phyloP scores from a whole-genome alignment of 139 green algal genomes.

The Nannochloris sp. region DNA sequence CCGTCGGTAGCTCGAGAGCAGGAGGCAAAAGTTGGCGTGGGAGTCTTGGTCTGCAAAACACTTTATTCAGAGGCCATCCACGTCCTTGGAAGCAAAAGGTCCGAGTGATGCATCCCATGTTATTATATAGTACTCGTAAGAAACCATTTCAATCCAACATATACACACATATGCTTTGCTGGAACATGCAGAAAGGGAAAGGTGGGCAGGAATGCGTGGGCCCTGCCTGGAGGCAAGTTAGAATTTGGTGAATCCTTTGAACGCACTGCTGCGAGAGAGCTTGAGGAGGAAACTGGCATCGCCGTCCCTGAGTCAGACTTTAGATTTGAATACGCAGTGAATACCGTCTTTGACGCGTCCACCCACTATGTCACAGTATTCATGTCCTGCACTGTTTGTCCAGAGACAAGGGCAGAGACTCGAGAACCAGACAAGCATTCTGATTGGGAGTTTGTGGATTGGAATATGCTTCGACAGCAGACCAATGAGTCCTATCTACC shows the following conservation, averaged over 20 bases:
- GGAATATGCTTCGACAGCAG: conserved; percentile 16
- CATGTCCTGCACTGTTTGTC: conserved; percentile 22
- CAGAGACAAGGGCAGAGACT: background rate
- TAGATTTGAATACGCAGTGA: conserved; percentile 22
- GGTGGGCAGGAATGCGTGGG: conserved; percentile 33
- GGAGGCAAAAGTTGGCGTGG: conserved; percentile 8
- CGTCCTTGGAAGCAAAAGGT: background rate
- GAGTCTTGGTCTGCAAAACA: background rate
- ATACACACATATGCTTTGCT: background rate
- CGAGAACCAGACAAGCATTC: too few species aligned
- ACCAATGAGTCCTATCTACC: conserved; percentile 9
- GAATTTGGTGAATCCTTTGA: conserved; percentile 44
- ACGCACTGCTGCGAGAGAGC: conserved; percentile 37
- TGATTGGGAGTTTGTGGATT: conserved; percentile 5
- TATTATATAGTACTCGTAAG: too few species aligned
- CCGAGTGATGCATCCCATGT: too few species aligned
- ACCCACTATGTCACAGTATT: conserved; percentile 54
- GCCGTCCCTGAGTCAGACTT: background rate
- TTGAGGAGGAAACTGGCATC: conserved; percentile 39
- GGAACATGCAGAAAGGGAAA: conserved; percentile 28
- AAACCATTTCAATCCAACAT: too few species aligned
- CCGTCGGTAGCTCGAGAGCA: too few species aligned
- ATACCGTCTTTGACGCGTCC: conserved; percentile 20
- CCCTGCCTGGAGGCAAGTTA: conserved; percentile 52
- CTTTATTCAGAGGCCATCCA: background rate